Conservation (phyloP, 1,139 yeast genomes). For the Hemisphaericaspora lyxosophila region DNA sequence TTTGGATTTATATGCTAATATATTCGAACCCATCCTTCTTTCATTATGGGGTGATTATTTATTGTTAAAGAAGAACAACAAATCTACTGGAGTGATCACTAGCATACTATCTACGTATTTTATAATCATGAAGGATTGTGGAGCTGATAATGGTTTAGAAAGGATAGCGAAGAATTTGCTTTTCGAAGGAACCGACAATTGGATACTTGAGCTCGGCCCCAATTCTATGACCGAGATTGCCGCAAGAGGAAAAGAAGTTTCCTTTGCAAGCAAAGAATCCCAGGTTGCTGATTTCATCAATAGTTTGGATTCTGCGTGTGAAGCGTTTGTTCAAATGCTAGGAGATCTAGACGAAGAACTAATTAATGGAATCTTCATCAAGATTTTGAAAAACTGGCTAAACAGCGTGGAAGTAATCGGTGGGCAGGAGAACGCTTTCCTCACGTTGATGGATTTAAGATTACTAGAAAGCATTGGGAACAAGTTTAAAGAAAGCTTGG, state of each 20-base stretch:
- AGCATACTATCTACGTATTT: slow-evolving; percentile 51
- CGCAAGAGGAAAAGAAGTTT: slow-evolving; percentile 6
- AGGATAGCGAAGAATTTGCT: slow-evolving; percentile 44
- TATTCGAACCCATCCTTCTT: slow-evolving; percentile 47
- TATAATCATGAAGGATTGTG: slow-evolving; percentile 33
- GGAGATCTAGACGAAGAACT: slow-evolving; percentile 49
- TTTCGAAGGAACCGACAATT: slow-evolving; percentile 42
- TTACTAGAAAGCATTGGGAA: slow-evolving; percentile 64
- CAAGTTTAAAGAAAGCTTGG: slow-evolving; percentile 58
- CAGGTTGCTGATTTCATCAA: slow-evolving; percentile 33
- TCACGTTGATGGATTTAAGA: slow-evolving; percentile 59
- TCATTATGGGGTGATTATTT: slow-evolving; percentile 64
- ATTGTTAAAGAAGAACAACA: slow-evolving; percentile 43
- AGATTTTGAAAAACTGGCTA: slow-evolving; percentile 62
- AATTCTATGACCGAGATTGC: slow-evolving; percentile 56
- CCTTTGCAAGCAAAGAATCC: slow-evolving; percentile 19
- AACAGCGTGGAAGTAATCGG: slow-evolving; percentile 11
- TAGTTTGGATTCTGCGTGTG: slow-evolving; percentile 53
- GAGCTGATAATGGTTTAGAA: slow-evolving; percentile 28
- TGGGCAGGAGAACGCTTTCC: slow-evolving; percentile 50
- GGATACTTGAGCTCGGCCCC: slow-evolving; percentile 55
- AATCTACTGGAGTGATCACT: slow-evolving; percentile 43
- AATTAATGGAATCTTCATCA: slow-evolving; percentile 50
- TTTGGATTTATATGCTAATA: slow-evolving; percentile 37
- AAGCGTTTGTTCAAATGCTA: slow-evolving; percentile 47